These are phyloP conservation scores for Gentiana macrophylla DNA, from an alignment of 257 asterid genomes.

Conservation along the genomic window DNA sequence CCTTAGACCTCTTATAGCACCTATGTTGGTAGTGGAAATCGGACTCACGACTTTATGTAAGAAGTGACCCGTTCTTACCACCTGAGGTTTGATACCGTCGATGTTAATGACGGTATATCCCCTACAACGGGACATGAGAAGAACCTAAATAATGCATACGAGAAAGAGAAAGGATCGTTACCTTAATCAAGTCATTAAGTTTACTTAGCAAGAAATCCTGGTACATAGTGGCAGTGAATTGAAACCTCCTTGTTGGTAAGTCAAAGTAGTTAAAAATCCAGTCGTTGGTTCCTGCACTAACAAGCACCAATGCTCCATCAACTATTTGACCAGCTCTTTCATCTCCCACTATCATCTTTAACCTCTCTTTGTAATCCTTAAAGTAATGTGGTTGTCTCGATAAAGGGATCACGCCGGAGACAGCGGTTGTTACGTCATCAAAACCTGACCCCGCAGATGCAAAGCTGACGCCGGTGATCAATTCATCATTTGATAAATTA, in stretches of 20 bases:
- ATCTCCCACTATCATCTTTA: conserved; percentile 32
- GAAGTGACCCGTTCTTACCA: too few species aligned
- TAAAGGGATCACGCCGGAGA: conserved; percentile 40
- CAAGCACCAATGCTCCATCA: conserved; percentile 31
- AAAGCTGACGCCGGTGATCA: conserved; percentile 58
- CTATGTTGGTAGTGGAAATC: too few species aligned
- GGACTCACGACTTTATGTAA: too few species aligned
- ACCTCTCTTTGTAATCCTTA: conserved; percentile 24
- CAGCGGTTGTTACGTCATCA: conserved; percentile 48
- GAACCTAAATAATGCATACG: neutral
- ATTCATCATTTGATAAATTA: conserved; percentile 29
- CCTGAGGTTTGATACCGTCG: too few species aligned
- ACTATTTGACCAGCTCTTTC: conserved; percentile 23
- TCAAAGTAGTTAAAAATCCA: conserved; percentile 53
- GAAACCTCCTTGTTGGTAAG: conserved; percentile 41
- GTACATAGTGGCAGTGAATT: conserved; percentile 33
- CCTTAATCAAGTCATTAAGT: conserved; percentile 45
- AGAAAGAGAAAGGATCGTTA: conserved; percentile 4
- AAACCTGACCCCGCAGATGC: conserved; percentile 81
- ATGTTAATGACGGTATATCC: neutral
- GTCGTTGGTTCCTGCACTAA: conserved; percentile 72
- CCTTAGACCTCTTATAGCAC: too few species aligned
- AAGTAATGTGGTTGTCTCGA: conserved; percentile 33
- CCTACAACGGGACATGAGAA: too few species aligned
- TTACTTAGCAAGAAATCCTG: conserved; percentile 42